Percentiles rank a stretch among this genome's conserved stretches.
Evolutionary conservation across 495 filamentous ascomycete species (phyloP).

Genomic region (Daldinia bambusicola): DNA sequence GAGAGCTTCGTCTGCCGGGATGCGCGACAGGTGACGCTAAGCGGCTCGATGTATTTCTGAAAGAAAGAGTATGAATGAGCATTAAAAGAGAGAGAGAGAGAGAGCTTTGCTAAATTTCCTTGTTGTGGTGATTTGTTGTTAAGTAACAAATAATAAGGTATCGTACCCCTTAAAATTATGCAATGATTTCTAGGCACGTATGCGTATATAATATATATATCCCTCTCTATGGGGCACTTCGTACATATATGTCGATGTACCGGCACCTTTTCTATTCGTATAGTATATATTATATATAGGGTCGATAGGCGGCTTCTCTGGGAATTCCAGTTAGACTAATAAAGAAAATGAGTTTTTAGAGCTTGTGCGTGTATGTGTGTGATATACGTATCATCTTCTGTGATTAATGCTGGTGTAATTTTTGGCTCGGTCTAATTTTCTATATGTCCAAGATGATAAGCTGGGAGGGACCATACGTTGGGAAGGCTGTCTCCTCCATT

Average conservation of each 20-base stretch:
- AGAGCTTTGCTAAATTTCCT: neutral
- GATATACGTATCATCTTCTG: slow-evolving; percentile 1
- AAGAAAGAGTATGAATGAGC: no score
- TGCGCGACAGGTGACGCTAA: slow-evolving; percentile 12
- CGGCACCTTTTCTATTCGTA: neutral
- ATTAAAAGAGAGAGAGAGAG: no score
- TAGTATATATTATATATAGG: neutral
- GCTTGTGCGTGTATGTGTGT: neutral
- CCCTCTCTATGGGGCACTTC: no score
- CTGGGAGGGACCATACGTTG: slow-evolving; percentile 12
- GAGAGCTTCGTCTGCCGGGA: slow-evolving; percentile 30
- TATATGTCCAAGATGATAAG: slow-evolving; percentile 14
- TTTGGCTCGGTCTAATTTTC: slow-evolving; percentile 3
- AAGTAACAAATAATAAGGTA: no score
- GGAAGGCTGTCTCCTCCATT: neutral
- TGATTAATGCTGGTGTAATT: slow-evolving; percentile 4
- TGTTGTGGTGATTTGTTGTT: no score
- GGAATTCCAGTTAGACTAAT: slow-evolving; percentile 12
- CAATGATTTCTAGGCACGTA: neutral
- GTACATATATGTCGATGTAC: neutral
- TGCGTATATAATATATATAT: neutral
- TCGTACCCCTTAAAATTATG: no score
- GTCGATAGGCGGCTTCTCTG: neutral
- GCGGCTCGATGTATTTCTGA: no score
- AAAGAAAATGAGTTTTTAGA: neutral